Conservation (phyloP, 306 rosid species). For the Psophocarpus tetragonolobus region DNA sequence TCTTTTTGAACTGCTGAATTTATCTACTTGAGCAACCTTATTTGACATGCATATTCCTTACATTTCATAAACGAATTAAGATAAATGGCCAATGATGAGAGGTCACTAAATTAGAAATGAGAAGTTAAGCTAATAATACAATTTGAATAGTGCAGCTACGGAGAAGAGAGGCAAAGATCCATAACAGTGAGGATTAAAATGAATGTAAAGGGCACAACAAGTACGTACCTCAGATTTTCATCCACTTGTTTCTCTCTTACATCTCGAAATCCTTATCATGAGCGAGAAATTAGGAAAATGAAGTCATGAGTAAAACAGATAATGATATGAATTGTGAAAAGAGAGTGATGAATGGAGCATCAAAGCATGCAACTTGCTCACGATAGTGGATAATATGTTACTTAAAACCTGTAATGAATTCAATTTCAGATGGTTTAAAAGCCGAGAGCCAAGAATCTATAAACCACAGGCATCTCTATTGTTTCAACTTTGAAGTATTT, state of each 20-base stretch:
- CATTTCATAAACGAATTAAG: neutral
- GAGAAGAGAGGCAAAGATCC: conserved; percentile 7
- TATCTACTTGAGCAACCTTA: neutral
- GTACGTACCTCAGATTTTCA: conserved; percentile 93
- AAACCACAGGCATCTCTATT: too few species aligned
- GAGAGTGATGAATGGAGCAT: conserved; percentile 81
- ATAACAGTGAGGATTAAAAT: neutral
- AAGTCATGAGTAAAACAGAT: neutral
- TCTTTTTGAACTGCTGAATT: neutral
- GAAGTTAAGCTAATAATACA: conserved; percentile 6
- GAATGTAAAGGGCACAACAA: conserved; percentile 1
- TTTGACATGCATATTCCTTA: neutral
- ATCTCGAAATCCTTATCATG: conserved; percentile 68
- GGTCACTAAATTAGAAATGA: neutral
- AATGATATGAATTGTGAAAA: neutral
- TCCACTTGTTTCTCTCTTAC: conserved; percentile 83
- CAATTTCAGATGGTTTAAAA: too few species aligned
- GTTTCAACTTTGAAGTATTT: too few species aligned
- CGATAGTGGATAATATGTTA: conserved; percentile 77
- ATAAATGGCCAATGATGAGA: conserved; percentile 9
- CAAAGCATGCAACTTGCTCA: conserved; percentile 87
- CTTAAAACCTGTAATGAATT: conserved; percentile 83
- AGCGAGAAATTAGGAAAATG: conserved; percentile 1
- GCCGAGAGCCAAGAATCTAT: too few species aligned
- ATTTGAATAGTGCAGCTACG: neutral